Conservation (phyloP, 768 basidiomycete genomes). For the Harrya chromipes region DNA sequence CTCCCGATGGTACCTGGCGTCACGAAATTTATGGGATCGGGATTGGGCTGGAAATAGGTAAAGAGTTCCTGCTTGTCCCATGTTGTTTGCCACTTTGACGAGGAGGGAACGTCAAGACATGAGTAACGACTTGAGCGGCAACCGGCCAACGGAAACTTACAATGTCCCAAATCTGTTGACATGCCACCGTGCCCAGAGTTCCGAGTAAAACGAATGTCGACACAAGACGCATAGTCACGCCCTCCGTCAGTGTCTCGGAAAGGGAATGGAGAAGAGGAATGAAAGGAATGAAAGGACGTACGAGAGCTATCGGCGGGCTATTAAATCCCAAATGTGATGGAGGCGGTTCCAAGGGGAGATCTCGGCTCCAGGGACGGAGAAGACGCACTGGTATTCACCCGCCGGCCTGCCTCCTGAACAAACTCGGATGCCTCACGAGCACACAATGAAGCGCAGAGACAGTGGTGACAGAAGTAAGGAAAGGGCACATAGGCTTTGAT, state of each 20-base stretch:
- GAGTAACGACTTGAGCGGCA: not conserved
- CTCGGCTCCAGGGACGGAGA: constrained; percentile 1
- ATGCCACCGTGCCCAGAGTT: constrained; percentile 26
- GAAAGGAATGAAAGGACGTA: constrained; percentile 5
- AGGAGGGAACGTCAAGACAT: not conserved
- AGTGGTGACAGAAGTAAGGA: too few species aligned
- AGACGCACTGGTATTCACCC: not conserved
- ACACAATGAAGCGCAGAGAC: not conserved
- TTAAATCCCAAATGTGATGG: constrained; percentile 16
- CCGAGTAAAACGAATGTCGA: constrained; percentile 14
- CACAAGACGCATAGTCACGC: constrained; percentile 16
- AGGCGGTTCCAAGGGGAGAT: constrained; percentile 5
- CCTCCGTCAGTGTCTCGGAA: not conserved
- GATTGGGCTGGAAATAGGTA: constrained; percentile 29
- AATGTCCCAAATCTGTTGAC: constrained; percentile 54
- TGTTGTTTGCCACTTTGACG: constrained; percentile 53
- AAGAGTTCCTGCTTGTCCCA: constrained; percentile 31
- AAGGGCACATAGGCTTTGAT: not conserved
- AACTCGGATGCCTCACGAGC: not conserved
- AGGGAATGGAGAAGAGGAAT: not conserved
- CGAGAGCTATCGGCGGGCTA: not conserved
- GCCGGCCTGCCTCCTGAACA: not conserved
- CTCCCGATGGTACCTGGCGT: constrained; percentile 50
- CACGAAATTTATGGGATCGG: constrained; percentile 32
- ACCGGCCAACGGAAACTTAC: constrained; percentile 30